Percentiles rank a stretch among this genome's conserved stretches.
These are phyloP conservation scores for Sugiyamaella boreocaroliniensis DNA, from an alignment of 805 yeast species.

Conservation along the genomic window DNA sequence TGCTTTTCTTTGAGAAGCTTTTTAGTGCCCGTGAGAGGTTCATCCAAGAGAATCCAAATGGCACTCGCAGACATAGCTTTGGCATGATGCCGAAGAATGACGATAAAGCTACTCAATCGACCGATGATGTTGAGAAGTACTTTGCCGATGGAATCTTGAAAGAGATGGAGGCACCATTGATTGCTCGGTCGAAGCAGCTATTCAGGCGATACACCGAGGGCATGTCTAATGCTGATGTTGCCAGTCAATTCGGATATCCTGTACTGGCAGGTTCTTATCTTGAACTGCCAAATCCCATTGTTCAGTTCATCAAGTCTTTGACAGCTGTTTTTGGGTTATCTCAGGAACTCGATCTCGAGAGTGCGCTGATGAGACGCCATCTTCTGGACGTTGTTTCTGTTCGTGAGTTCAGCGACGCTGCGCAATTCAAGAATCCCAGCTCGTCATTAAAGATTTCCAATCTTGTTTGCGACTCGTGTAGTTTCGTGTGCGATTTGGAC, in stretches of 20 bases:
- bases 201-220: constrained; percentile 66
- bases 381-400: constrained; percentile 68
- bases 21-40: constrained; percentile 44
- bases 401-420: constrained; percentile 75
- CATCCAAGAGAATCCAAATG: constrained; percentile 16
- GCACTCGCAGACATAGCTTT: background rate
- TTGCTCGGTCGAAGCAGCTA: constrained; percentile 59
- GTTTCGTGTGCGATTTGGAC: constrained; percentile 67
- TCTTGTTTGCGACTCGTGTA: constrained; percentile 75
- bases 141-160: constrained; percentile 33
- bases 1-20: constrained; percentile 65
- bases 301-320: constrained; percentile 71
- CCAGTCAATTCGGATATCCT: constrained; percentile 66
- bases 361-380: constrained; percentile 65
- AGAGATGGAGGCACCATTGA: constrained; percentile 54
- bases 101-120: constrained; percentile 57
- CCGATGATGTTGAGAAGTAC: constrained; percentile 36
- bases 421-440: constrained; percentile 69
- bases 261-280: constrained; percentile 51
- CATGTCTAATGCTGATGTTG: constrained; percentile 51
- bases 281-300: constrained; percentile 55
- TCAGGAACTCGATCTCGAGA: constrained; percentile 58
- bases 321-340: constrained; percentile 69
- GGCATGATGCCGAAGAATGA: background rate
- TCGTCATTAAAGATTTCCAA: constrained; percentile 59